A percentile compares a stretch with the other conserved stretches of the same genome.
Conservation (phyloP, 371 early-diverging fungal genomes). For the Rhizopus sp. region DNA sequence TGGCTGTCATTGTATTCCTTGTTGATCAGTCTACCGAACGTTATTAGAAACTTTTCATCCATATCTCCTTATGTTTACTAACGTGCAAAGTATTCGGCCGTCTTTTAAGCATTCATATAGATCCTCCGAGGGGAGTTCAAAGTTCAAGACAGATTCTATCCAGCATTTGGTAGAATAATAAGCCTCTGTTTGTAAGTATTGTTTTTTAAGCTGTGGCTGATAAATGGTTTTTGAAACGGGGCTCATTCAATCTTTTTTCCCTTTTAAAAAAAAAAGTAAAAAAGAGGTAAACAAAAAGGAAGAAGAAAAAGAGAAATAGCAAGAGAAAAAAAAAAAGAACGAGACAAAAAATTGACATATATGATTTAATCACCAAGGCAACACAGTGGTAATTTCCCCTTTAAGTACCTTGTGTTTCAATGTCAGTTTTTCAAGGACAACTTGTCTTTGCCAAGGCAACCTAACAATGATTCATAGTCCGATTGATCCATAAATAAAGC, state of each 20-base stretch:
- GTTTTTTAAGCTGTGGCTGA: constrained; percentile 12
- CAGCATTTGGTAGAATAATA: constrained; percentile 36
- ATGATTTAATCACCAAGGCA: not conserved
- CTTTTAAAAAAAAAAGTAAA: constrained; percentile 4
- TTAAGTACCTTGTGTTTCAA: not conserved
- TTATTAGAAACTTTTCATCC: not conserved
- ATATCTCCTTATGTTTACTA: constrained; percentile 24
- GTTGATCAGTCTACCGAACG: not conserved
- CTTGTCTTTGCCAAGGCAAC: not conserved
- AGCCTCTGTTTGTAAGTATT: constrained; percentile 6
- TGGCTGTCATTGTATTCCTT: not conserved
- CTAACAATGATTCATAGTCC: not conserved
- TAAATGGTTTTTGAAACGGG: constrained; percentile 7
- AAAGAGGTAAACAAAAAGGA: not conserved
- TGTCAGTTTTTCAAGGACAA: not conserved
- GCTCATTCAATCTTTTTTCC: constrained; percentile 22
- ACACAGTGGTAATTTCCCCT: not conserved
- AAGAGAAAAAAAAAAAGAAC: not conserved
- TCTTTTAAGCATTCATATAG: constrained; percentile 73
- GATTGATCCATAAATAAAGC: constrained; percentile 7
- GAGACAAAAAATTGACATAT: no score
- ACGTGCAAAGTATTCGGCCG: constrained; percentile 83
- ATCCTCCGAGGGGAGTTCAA: constrained; percentile 38
- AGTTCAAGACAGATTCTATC: constrained; percentile 60
- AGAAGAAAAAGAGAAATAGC: not conserved